These are phyloP conservation scores for Brassica rapa DNA, from an alignment of 345 rosid genomes.

Conservation along the genomic window DNA sequence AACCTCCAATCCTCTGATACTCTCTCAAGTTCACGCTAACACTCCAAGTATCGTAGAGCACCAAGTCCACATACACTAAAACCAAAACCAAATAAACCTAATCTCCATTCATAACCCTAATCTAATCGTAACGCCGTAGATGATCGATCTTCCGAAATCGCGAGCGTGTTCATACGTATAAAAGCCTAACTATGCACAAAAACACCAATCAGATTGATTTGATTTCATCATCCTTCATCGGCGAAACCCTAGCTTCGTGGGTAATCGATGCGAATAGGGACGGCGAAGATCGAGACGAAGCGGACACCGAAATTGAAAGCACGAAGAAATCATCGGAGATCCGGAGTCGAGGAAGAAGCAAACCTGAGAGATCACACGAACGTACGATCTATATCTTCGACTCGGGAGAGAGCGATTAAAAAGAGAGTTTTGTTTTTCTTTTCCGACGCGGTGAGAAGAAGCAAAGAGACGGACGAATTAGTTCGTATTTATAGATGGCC, in stretches of 20 bases:
- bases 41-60: slow-evolving; percentile 9
- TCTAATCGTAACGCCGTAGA: slow-evolving; percentile 10
- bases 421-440: background rate
- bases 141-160: background rate
- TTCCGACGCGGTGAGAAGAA: background rate
- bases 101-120: background rate
- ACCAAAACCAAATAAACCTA: background rate
- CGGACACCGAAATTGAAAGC: slow-evolving; percentile 21
- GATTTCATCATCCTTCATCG: background rate
- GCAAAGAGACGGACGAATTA: background rate
- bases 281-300: slow-evolving; percentile 14
- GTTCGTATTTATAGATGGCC: too few species aligned
- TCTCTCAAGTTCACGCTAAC: background rate
- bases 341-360: slow-evolving; percentile 36
- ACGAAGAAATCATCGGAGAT: slow-evolving; percentile 19
- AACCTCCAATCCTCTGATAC: slow-evolving; percentile 18
- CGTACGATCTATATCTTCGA: slow-evolving; percentile 17
- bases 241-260: slow-evolving; percentile 23
- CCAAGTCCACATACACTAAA: slow-evolving; percentile 1
- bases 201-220: background rate
- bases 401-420: background rate
- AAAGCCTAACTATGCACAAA: background rate
- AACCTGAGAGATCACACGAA: slow-evolving; percentile 37
- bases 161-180: background rate
- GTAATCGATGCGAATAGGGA: slow-evolving; percentile 3